phyloP scores from a whole-genome alignment of 2,329 filamentous ascomycete genomes.

The Dactylella cylindrospora region DNA sequence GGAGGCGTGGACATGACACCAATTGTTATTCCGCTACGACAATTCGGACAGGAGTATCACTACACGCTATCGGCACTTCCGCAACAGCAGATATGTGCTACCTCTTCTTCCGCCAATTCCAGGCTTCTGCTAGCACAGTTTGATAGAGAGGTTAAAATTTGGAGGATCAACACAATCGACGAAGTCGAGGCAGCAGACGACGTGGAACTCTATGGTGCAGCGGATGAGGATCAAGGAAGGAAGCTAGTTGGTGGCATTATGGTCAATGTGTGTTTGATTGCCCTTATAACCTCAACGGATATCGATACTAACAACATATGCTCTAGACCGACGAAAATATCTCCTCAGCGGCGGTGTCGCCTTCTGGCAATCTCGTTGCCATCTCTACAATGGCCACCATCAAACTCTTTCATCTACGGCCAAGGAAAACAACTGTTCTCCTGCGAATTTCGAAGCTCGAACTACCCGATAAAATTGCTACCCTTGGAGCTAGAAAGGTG shows the following conservation, averaged over 20 bases:
- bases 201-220: conserved; percentile 50
- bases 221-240: conserved; percentile 54
- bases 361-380: conserved; percentile 71
- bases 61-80: conserved; percentile 80
- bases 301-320: conserved; percentile 43
- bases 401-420: conserved; percentile 72
- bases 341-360: conserved; percentile 70
- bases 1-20: conserved; percentile 87
- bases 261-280: conserved; percentile 52
- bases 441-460: conserved; percentile 41
- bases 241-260: conserved; percentile 71
- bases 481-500: conserved; percentile 68
- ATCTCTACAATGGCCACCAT: conserved; percentile 72
- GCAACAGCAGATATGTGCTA: conserved; percentile 69
- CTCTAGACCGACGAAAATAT: conserved; percentile 75
- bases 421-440: conserved; percentile 52
- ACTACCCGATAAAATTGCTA: conserved; percentile 53
- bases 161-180: conserved; percentile 63
- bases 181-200: conserved; percentile 53
- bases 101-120: conserved; percentile 66
- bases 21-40: conserved; percentile 75
- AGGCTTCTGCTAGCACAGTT: conserved; percentile 88
- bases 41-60: conserved; percentile 77
- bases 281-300: background rate
- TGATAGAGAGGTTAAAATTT: conserved; percentile 83